These are phyloP conservation scores for Meredithiella fracta DNA, from an alignment of 2,329 filamentous ascomycete species.

Conservation along the genomic window DNA sequence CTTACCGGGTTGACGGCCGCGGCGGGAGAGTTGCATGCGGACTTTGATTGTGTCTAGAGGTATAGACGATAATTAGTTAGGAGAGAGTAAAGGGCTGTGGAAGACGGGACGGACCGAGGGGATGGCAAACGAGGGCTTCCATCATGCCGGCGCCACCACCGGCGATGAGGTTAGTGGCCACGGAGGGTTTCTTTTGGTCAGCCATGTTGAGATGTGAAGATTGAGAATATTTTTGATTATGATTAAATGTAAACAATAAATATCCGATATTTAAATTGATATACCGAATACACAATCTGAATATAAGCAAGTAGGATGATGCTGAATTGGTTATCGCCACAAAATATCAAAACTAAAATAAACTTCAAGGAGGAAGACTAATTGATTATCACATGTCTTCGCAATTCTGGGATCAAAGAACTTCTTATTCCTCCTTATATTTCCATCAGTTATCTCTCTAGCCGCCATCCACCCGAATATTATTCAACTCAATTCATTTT, in stretches of 20 bases:
- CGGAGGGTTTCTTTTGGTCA: constrained; percentile 48
- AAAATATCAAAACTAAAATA: too few relatives aligned
- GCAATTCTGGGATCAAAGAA: neutral
- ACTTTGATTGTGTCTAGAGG: constrained; percentile 84
- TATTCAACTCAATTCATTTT: too few relatives aligned
- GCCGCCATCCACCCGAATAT: too few relatives aligned
- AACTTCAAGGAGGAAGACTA: too few relatives aligned
- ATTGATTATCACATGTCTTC: neutral
- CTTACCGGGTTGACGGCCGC: constrained; percentile 66
- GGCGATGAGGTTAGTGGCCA: constrained; percentile 81
- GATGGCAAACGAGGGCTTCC: constrained; percentile 93
- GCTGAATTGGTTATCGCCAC: too few relatives aligned
- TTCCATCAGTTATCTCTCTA: too few relatives aligned
- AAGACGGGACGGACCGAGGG: constrained; percentile 47
- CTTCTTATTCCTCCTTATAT: too few relatives aligned
- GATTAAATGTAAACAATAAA: too few relatives aligned
- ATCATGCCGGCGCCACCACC: constrained; percentile 98
- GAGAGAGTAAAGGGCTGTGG: constrained; percentile 2
- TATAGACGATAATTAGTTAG: constrained; percentile 2
- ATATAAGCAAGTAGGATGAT: too few relatives aligned
- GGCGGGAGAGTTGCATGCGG: constrained; percentile 90
- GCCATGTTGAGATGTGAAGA: constrained; percentile 20
- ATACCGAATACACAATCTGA: too few relatives aligned
- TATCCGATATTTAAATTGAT: too few relatives aligned
- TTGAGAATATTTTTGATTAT: neutral